Percentiles rank a stretch among this genome's conserved stretches.
phyloP scores from a whole-genome alignment of 1,284 basidiomycete genomes.

The Hypsizygus ulmarius region DNA sequence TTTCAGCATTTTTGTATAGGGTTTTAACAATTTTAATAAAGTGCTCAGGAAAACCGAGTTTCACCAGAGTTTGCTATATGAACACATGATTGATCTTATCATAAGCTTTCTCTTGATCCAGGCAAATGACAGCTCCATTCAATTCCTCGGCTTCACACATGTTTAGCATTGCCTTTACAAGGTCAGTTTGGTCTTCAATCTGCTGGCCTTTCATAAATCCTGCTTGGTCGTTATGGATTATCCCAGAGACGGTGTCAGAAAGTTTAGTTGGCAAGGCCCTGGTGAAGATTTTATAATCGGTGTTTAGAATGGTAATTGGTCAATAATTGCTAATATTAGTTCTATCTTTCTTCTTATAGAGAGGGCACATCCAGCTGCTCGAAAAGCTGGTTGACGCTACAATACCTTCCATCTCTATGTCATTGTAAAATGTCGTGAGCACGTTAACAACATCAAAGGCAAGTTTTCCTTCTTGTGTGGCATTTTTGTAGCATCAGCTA shows the following conservation, averaged over 20 bases:
- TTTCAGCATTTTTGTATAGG: constrained; percentile 33
- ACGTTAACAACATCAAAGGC: neutral
- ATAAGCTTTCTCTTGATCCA: constrained; percentile 42
- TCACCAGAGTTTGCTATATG: constrained; percentile 29
- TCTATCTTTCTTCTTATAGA: constrained; percentile 33
- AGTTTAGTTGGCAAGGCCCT: constrained; percentile 23
- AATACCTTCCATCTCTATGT: constrained; percentile 1
- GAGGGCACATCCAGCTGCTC: constrained; percentile 32
- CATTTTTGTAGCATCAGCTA: neutral
- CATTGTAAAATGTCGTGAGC: neutral
- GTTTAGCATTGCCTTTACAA: constrained; percentile 26
- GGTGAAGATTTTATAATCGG: constrained; percentile 33
- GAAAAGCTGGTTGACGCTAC: constrained; percentile 16
- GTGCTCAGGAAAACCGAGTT: constrained; percentile 25
- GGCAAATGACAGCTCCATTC: constrained; percentile 29
- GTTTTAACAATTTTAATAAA: constrained; percentile 28
- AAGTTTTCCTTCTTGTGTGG: neutral
- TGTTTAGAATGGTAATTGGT: constrained; percentile 31
- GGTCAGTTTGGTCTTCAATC: constrained; percentile 30
- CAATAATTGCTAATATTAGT: constrained; percentile 31
- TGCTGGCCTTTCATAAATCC: constrained; percentile 32
- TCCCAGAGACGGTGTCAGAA: constrained; percentile 8
- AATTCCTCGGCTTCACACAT: constrained; percentile 25
- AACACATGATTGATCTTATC: constrained; percentile 36
- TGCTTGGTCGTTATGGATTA: constrained; percentile 34